Conservation (phyloP, 371 early-diverging fungal species). For the Lichtheimia hyalospora region DNA sequence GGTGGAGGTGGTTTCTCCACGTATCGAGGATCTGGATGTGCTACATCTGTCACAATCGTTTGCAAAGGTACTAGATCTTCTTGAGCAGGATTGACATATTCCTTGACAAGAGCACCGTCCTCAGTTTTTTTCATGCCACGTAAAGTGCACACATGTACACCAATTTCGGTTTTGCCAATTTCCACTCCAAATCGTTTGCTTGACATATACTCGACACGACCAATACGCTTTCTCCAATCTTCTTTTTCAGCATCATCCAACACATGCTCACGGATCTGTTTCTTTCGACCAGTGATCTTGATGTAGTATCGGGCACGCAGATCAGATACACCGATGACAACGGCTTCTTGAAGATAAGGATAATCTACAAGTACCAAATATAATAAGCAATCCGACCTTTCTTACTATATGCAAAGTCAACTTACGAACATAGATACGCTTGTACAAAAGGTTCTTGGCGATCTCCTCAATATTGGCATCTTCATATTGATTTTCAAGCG, state of each 20-base stretch:
- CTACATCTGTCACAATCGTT: slow-evolving; percentile 59
- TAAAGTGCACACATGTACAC: slow-evolving; percentile 70
- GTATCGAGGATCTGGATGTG: slow-evolving; percentile 74
- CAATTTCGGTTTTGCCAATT: slow-evolving; percentile 69
- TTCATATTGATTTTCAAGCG: slow-evolving; percentile 57
- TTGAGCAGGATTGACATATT: slow-evolving; percentile 69
- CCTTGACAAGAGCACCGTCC: slow-evolving; percentile 85
- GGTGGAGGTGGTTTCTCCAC: slow-evolving; percentile 57
- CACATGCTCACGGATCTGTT: slow-evolving; percentile 42
- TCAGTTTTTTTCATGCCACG: slow-evolving; percentile 70
- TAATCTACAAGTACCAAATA: slow-evolving; percentile 50
- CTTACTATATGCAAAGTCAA: slow-evolving; percentile 2
- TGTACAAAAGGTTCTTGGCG: slow-evolving; percentile 54
- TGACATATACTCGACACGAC: slow-evolving; percentile 55
- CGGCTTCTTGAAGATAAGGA: slow-evolving; percentile 86
- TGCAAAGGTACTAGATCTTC: slow-evolving; percentile 71
- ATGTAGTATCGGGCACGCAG: slow-evolving; percentile 65
- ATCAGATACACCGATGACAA: slow-evolving; percentile 77
- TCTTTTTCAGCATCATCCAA: slow-evolving; percentile 49
- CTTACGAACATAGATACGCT: slow-evolving; percentile 61
- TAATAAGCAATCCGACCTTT: background rate
- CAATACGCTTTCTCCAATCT: slow-evolving; percentile 59
- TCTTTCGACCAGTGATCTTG: slow-evolving; percentile 33
- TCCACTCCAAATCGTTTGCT: slow-evolving; percentile 65
- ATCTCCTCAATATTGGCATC: slow-evolving; percentile 41